Evolutionary conservation across 2,329 filamentous ascomycete genomes (phyloP), one percentile per base, ranked within the genome.

Genomic region (Aspergillus aculeatinus): DNA sequence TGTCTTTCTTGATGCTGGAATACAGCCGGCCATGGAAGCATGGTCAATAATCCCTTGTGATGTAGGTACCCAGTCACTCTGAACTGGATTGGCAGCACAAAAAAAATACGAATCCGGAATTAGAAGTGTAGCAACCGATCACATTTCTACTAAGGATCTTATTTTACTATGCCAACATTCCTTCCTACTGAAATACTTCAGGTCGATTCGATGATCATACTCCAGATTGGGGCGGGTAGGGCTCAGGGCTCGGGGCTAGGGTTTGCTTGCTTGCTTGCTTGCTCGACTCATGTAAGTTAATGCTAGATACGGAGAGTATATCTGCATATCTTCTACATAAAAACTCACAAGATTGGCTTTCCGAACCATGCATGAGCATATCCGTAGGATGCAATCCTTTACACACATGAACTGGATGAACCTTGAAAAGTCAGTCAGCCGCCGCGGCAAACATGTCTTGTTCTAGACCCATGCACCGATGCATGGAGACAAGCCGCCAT

Each of bases 171-270:
- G 27, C 3, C 27, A 29, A 9, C 7, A 29, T 29, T 29, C 27
- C 27, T 9, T 7, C 27, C 27, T 29, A 9, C 27, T 3, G 7
- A 3, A 29, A 29, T 10, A 7, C 27, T 9, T 35, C 12, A 35
- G 3, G 33, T 2, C 33, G 23, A 23, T 23, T 23, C 27, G 27
- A 29, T 29, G 27, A 29, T 29, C 27, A 29, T 29, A 29, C 27
- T 10, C 27, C 27, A 29, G 33, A 35, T 12, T 44, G 2, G 16
- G 35, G 14, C 14, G 16, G 16, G 39, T 58, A 60, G 60, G 51
- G 42, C 14, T 56, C 58, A 63, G 59, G 58, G 59, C 58, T 58
- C 49, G 61, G 61, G 59, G 59, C 55, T 61, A 63, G 61, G 59
- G 58, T 51, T 21, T 21, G 21, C 21, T 49, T n/a, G 12, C n/a